phyloP scores from a whole-genome alignment of 1,139 yeast species.

The Debaryomyces robertsiae region DNA sequence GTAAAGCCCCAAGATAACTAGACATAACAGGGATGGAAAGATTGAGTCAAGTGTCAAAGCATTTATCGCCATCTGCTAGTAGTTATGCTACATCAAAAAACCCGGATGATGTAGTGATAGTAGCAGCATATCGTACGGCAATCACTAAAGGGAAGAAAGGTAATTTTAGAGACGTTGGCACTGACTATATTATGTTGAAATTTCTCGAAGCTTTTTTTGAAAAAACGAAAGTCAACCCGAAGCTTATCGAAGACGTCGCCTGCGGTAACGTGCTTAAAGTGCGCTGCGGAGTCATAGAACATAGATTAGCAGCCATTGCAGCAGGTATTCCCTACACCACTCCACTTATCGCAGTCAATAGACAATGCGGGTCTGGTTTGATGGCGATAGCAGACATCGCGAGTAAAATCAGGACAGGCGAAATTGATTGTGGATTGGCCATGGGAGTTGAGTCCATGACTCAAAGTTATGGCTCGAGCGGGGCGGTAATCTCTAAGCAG shows the following conservation, averaged over 20 bases:
- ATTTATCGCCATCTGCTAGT: constrained; percentile 51
- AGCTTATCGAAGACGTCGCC: constrained; percentile 75
- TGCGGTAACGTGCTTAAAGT: constrained; percentile 87
- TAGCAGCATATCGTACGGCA: constrained; percentile 88
- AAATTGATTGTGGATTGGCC: constrained; percentile 88
- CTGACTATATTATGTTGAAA: constrained; percentile 70
- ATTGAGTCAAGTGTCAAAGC: constrained; percentile 60
- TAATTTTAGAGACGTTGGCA: constrained; percentile 69
- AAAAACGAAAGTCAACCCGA: constrained; percentile 61
- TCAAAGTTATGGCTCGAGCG: constrained; percentile 71
- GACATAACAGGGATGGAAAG: constrained; percentile 47
- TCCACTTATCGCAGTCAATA: constrained; percentile 81
- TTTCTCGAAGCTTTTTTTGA: constrained; percentile 64
- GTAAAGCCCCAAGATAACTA: no score
- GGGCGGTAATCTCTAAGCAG: constrained; percentile 61
- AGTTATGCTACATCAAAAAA: constrained; percentile 53
- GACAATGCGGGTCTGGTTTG: constrained; percentile 94
- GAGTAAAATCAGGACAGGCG: constrained; percentile 82
- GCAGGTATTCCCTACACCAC: constrained; percentile 55
- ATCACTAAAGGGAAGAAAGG: constrained; percentile 86
- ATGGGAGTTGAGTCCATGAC: constrained; percentile 95
- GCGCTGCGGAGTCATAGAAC: constrained; percentile 93
- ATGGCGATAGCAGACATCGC: constrained; percentile 90
- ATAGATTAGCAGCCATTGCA: constrained; percentile 69
- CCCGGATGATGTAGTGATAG: constrained; percentile 86